Evolutionary conservation across 768 basidiomycete species (phyloP), one percentile per base, ranked within the genome.

Genomic region (Mycena amicta): DNA sequence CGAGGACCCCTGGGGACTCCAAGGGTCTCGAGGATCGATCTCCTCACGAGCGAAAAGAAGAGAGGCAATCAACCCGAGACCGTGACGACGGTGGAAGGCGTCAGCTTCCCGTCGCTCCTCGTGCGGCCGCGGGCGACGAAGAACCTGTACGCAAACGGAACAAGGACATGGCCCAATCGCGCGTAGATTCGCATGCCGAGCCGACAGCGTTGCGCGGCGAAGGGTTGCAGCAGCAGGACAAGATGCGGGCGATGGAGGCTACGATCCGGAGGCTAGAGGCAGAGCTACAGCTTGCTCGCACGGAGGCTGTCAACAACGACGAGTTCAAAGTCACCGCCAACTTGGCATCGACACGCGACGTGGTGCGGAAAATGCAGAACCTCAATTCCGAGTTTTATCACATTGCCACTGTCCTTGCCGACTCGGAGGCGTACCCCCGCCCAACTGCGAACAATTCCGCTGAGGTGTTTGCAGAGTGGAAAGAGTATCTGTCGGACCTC

Each of bases 321-420:
- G 25, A 66, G 12, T 67, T 59, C 29, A 33, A 57, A 31, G 67
- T 45, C 29, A 66, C 40, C 2, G 69, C 70, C 11, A 50, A 61
- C 27, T 12, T 18, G 50, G 50, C 52, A 49, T 73, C 77, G 15
- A 73, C 72, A 5, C 66, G 67, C 23, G 75, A 79, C 30, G 72
- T 76, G 28, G 66, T 68, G 25, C 66, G 54, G 5, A 71, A 69
- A 55, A 62, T 80, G 23, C 68, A 71, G 53, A 65, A 64, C 18
- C 62, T 79, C 13, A 76, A 77, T 31, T 60, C 71, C 6, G 71
- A 74, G 45, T 72, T 77, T 18, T 68, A 71, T 15, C 76, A 80
- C 59, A 69, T 67, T 18, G 71, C 74, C 0, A 73, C 75, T 1
- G 67, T 65, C 54, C 69, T 77, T 64, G 66, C 77, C 0, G 75